phyloP scores from a whole-genome alignment of 306 rosid species.

The Myrica gale region DNA sequence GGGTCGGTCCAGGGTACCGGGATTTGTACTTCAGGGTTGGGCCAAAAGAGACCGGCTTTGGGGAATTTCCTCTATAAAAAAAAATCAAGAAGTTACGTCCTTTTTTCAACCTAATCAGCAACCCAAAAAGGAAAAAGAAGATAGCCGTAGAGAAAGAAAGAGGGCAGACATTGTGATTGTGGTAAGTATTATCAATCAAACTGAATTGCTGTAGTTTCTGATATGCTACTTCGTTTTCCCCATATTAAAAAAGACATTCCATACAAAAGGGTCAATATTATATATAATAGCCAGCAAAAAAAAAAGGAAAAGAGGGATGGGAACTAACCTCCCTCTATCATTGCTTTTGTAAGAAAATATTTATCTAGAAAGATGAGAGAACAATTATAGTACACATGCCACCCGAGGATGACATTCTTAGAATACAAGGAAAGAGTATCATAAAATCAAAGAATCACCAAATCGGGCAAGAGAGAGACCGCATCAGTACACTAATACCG shows the following conservation, averaged over 20 bases:
- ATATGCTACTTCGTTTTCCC: slow-evolving; percentile 40
- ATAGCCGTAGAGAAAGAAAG: no score
- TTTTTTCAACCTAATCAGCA: no score
- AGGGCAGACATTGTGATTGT: no score
- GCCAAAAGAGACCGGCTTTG: no score
- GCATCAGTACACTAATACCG: slow-evolving; percentile 27
- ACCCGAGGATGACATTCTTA: slow-evolving; percentile 38
- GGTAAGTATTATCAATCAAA: background rate
- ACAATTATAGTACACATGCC: slow-evolving; percentile 57
- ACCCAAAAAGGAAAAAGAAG: no score
- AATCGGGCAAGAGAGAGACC: slow-evolving; percentile 30
- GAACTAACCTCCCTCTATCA: slow-evolving; percentile 40
- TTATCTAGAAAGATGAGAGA: slow-evolving; percentile 35
- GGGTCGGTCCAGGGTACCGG: no score
- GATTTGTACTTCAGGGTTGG: no score
- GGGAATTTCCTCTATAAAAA: no score
- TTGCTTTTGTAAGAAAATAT: slow-evolving; percentile 38
- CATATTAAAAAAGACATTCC: slow-evolving; percentile 42
- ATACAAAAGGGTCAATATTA: slow-evolving; percentile 40
- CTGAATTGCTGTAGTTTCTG: background rate
- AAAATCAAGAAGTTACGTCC: no score
- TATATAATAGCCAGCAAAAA: background rate
- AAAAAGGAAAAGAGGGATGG: slow-evolving; percentile 9
- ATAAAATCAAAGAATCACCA: slow-evolving; percentile 64
- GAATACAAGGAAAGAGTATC: slow-evolving; percentile 32